Percentiles rank a stretch among this genome's conserved stretches.
Conservation (phyloP, 2,329 filamentous ascomycete genomes). For the Trichoderma polysporum region DNA sequence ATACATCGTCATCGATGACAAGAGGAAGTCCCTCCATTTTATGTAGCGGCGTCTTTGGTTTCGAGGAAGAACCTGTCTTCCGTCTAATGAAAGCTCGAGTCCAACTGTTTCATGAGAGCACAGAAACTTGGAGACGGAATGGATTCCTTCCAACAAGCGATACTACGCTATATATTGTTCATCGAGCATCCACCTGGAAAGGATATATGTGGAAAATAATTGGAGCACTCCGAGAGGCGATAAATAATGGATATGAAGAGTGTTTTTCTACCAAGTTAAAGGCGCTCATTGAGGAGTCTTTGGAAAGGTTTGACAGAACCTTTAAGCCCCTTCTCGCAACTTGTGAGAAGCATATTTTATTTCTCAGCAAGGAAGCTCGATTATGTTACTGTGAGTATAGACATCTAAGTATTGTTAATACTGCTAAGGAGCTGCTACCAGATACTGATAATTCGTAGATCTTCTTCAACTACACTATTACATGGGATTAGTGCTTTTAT, state of each 20-base stretch:
- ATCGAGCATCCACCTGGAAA: slow-evolving; percentile 8
- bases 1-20: slow-evolving; percentile 1
- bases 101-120: slow-evolving; percentile 1
- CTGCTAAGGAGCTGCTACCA: background rate
- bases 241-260: background rate
- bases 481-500: background rate
- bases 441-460: background rate
- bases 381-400: background rate
- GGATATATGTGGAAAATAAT: slow-evolving; percentile 6
- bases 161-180: background rate
- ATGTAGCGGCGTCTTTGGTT: slow-evolving; percentile 6
- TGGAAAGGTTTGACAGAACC: background rate
- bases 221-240: background rate
- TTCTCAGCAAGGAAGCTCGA: background rate
- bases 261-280: background rate
- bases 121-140: background rate
- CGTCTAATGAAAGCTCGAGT: slow-evolving; percentile 5
- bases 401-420: background rate
- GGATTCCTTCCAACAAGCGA: background rate
- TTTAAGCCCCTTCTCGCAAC: background rate
- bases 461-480: slow-evolving; percentile 7
- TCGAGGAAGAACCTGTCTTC: background rate
- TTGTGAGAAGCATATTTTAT: background rate
- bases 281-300: background rate
- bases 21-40: background rate